phyloP scores from a whole-genome alignment of 2,329 filamentous ascomycete species.

The Alternaria dauci region DNA sequence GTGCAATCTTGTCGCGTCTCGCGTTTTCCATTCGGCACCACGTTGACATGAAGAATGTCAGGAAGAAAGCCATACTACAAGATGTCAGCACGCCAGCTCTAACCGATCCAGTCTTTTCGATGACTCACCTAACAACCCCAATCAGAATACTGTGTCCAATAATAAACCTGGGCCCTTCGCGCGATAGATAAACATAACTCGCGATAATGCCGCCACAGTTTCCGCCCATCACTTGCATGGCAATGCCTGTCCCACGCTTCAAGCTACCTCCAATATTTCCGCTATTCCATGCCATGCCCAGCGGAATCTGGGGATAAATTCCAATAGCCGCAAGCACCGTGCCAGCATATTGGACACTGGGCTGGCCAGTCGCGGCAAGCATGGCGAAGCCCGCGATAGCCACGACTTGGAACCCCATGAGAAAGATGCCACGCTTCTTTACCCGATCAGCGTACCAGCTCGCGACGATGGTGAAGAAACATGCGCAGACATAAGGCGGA shows the following conservation, averaged over 20 bases:
- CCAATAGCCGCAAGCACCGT: constrained; percentile 51
- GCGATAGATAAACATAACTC: constrained; percentile 58
- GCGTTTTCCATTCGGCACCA: constrained; percentile 67
- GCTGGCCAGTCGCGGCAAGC: constrained; percentile 37
- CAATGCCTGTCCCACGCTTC: constrained; percentile 65
- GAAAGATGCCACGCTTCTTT: constrained; percentile 42
- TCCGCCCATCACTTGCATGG: constrained; percentile 64
- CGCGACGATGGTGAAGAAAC: constrained; percentile 45
- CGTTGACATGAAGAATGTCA: constrained; percentile 65
- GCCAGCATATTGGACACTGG: constrained; percentile 45
- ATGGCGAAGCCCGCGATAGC: constrained; percentile 64
- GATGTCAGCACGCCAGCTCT: constrained; percentile 6
- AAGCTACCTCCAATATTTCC: constrained; percentile 65
- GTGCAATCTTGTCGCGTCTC: constrained; percentile 58
- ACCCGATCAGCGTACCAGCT: constrained; percentile 42
- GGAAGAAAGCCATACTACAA: constrained; percentile 57
- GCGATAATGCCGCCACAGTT: constrained; percentile 78
- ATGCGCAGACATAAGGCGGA: constrained; percentile 67
- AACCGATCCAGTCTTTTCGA: neutral
- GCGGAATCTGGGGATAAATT: constrained; percentile 65
- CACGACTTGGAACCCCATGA: constrained; percentile 44
- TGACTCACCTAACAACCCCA: constrained; percentile 51
- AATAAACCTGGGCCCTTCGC: constrained; percentile 56
- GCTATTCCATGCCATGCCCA: constrained; percentile 66
- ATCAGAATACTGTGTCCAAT: constrained; percentile 59